Evolutionary conservation across 2,329 filamentous ascomycete genomes (phyloP).

Genomic region (Knufia petricola): DNA sequence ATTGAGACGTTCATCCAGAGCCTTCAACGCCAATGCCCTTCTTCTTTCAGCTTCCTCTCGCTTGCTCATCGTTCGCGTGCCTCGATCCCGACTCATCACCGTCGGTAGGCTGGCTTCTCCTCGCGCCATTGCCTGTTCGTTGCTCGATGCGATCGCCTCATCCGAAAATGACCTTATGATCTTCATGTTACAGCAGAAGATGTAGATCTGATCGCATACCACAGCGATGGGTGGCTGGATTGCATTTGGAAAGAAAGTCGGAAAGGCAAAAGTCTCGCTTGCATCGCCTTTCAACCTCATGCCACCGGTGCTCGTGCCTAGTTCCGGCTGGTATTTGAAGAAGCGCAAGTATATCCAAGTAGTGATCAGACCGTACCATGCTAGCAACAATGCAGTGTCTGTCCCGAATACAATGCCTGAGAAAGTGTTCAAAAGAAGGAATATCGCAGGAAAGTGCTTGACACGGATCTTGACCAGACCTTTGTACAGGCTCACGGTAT

Average conservation of each 20-base stretch:
- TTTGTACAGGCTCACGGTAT: conserved; percentile 89
- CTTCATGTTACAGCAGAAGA: conserved; percentile 61
- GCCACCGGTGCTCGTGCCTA: conserved; percentile 43
- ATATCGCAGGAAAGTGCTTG: conserved; percentile 68
- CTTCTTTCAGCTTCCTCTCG: conserved; percentile 86
- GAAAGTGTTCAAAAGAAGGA: conserved; percentile 59
- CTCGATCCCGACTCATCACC: conserved; percentile 43
- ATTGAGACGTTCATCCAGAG: conserved; percentile 81
- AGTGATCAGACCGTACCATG: conserved; percentile 69
- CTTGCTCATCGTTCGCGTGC: conserved; percentile 48
- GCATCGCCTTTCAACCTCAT: conserved; percentile 70
- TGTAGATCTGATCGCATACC: conserved; percentile 66
- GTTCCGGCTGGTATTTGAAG: conserved; percentile 60
- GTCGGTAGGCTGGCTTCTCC: conserved; percentile 53
- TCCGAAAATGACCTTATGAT: conserved; percentile 79
- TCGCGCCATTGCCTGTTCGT: conserved; percentile 58
- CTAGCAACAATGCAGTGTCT: conserved; percentile 70
- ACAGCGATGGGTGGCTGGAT: conserved; percentile 67
- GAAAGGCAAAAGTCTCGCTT: conserved; percentile 91
- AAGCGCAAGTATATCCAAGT: conserved; percentile 96
- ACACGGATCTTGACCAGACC: conserved; percentile 84
- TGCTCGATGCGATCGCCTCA: conserved; percentile 65
- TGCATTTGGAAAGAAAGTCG: conserved; percentile 85
- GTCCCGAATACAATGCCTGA: conserved; percentile 56
- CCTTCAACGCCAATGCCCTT: conserved; percentile 79